phyloP scores from a whole-genome alignment of 768 basidiomycete genomes.

The Suillus subalutaceus region DNA sequence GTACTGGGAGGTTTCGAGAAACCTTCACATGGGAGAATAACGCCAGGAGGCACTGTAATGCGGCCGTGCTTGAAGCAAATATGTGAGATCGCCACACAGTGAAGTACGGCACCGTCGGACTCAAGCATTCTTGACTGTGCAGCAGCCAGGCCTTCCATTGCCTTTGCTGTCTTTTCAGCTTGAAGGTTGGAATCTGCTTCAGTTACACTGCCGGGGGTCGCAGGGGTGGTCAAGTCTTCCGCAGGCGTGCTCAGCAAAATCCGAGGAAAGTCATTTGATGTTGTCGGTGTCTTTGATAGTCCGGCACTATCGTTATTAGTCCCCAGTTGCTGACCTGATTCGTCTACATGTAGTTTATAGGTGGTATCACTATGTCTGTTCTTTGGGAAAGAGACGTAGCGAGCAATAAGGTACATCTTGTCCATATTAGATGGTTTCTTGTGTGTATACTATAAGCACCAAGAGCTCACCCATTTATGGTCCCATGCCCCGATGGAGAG shows the following conservation, averaged over 20 bases:
- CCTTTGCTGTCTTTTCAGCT: conserved; percentile 19
- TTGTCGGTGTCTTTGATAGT: conserved; percentile 22
- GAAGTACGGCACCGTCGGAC: conserved; percentile 55
- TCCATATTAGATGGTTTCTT: not conserved
- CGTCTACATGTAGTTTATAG: not conserved
- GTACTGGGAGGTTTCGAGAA: conserved; percentile 37
- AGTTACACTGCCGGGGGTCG: conserved; percentile 20
- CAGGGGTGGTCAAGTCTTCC: conserved; percentile 29
- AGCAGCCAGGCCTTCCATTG: conserved; percentile 14
- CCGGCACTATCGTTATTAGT: conserved; percentile 7
- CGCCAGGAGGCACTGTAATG: conserved; percentile 70
- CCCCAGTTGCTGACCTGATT: not conserved
- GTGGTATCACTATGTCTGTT: conserved; percentile 2
- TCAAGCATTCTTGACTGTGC: conserved; percentile 21
- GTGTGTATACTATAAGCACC: conserved; percentile 11
- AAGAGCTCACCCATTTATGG: conserved; percentile 68
- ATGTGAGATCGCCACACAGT: conserved; percentile 67
- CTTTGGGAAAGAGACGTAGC: conserved; percentile 61
- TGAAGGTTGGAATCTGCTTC: conserved; percentile 14
- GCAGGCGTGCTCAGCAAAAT: conserved; percentile 41
- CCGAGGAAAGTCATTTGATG: conserved; percentile 21
- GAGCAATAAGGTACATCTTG: conserved; percentile 65
- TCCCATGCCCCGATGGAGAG: conserved; percentile 66
- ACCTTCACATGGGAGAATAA: conserved; percentile 64
- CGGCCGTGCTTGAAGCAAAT: conserved; percentile 71